A percentile compares a stretch with the other conserved stretches of the same genome.
phyloP scores from a whole-genome alignment of 2,329 filamentous ascomycete genomes.

The Ascochyta rabiei region DNA sequence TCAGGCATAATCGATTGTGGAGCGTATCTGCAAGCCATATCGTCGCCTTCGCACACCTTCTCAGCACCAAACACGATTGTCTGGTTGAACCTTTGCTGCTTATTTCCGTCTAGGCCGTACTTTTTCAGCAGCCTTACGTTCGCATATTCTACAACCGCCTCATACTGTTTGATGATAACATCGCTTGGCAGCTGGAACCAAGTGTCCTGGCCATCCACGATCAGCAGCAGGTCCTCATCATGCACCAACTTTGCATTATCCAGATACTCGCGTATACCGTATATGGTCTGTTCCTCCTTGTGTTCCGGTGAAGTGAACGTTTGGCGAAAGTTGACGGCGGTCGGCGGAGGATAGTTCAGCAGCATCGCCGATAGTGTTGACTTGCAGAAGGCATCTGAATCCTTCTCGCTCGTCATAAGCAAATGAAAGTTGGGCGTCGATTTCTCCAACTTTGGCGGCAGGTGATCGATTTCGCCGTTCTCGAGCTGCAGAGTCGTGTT shows the following conservation, averaged over 20 bases:
- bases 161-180: slow-evolving; percentile 67
- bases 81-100: slow-evolving; percentile 51
- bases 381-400: slow-evolving; percentile 61
- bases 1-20: slow-evolving; percentile 59
- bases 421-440: slow-evolving; percentile 58
- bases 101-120: slow-evolving; percentile 50
- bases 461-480: slow-evolving; percentile 35
- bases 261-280: slow-evolving; percentile 56
- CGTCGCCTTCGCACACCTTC: slow-evolving; percentile 58
- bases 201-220: slow-evolving; percentile 68
- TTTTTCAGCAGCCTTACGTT: slow-evolving; percentile 59
- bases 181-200: slow-evolving; percentile 70
- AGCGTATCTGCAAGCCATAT: slow-evolving; percentile 59
- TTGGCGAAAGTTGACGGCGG: slow-evolving; percentile 56
- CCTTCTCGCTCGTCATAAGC: slow-evolving; percentile 57
- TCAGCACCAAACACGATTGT: slow-evolving; percentile 62
- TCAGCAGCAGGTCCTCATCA: slow-evolving; percentile 66
- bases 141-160: slow-evolving; percentile 58
- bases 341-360: slow-evolving; percentile 65
- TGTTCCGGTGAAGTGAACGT: slow-evolving; percentile 28
- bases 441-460: slow-evolving; percentile 41
- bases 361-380: slow-evolving; percentile 63
- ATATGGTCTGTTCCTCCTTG: slow-evolving; percentile 54
- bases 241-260: slow-evolving; percentile 54
- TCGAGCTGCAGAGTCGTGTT: slow-evolving; percentile 44